These are phyloP conservation scores for Yarrowia alimentaria DNA, from an alignment of 805 yeast genomes.

Conservation along the genomic window DNA sequence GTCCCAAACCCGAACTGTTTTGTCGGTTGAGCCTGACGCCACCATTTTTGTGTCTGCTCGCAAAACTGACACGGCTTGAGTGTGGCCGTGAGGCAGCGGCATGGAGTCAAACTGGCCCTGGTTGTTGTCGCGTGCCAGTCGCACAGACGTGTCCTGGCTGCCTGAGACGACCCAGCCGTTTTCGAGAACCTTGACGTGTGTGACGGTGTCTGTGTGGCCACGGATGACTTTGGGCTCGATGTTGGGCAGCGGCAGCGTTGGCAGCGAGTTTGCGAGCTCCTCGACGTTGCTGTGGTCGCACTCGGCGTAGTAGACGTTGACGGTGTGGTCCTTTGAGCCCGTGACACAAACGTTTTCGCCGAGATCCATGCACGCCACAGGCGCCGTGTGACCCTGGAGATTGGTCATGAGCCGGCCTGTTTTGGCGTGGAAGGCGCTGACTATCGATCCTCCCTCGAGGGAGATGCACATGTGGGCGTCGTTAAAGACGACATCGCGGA, in stretches of 20 bases:
- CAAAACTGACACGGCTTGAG: background rate
- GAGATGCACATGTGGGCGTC: conserved; percentile 10
- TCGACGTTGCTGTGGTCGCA: conserved; percentile 3
- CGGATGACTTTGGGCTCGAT: conserved; percentile 5
- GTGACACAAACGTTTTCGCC: conserved; percentile 14
- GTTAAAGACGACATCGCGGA: conserved; percentile 6
- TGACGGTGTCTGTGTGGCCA: background rate
- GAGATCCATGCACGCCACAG: conserved; percentile 7
- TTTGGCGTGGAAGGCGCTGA: conserved; percentile 12
- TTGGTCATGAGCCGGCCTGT: conserved; percentile 16
- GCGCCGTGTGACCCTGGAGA: conserved; percentile 7
- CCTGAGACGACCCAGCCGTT: conserved; percentile 17
- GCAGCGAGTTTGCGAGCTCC: conserved; percentile 9
- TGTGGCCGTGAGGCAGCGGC: conserved; percentile 6
- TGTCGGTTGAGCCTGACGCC: conserved; percentile 3
- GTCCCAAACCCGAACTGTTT: conserved; percentile 12
- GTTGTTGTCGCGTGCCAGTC: conserved; percentile 5
- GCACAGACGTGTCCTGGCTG: background rate
- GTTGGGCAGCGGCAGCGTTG: background rate
- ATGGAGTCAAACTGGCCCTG: background rate
- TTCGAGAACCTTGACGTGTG: background rate
- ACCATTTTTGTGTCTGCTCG: conserved; percentile 14
- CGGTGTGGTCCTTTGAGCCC: conserved; percentile 2
- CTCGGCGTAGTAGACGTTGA: conserved; percentile 8
- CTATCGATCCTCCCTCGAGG: conserved; percentile 8